phyloP scores from a whole-genome alignment of 2,329 filamentous ascomycete species.

The Apiospora phragmitis region DNA sequence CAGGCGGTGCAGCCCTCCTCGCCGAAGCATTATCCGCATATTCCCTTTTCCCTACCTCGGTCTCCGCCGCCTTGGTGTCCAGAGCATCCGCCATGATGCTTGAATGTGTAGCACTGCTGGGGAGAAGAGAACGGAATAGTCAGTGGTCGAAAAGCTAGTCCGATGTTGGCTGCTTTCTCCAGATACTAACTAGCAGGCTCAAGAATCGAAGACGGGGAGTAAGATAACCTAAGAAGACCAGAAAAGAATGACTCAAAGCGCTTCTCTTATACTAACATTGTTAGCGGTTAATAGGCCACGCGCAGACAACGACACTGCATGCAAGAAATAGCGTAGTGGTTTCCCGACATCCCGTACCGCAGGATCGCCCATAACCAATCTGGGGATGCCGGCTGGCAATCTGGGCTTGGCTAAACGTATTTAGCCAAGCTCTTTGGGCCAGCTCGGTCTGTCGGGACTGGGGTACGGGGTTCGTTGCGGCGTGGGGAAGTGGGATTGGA shows the following conservation, averaged over 20 bases:
- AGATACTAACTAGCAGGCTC: not conserved
- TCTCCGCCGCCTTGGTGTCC: not conserved
- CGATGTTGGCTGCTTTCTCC: not conserved
- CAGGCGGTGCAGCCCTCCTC: not conserved
- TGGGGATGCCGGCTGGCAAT: not conserved
- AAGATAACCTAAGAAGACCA: not conserved
- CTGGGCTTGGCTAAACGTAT: not conserved
- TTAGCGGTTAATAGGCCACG: not conserved
- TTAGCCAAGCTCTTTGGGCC: not conserved
- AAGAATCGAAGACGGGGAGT: not conserved
- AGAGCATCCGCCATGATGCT: not conserved
- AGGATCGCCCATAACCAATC: not conserved
- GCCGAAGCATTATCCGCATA: not conserved
- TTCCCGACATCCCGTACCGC: not conserved
- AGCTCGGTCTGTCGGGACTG: not conserved
- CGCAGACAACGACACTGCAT: not conserved
- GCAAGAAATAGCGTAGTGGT: not conserved
- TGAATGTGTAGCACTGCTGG: not conserved
- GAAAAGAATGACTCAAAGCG: not conserved
- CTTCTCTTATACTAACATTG: not conserved
- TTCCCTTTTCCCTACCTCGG: not conserved
- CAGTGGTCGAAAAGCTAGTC: not conserved
- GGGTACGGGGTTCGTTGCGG: not conserved
- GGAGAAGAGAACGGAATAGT: not conserved
- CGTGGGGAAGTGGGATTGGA: slow-evolving; percentile 7